phyloP scores from a whole-genome alignment of 768 basidiomycete genomes.

The Auriscalpium vulgare region DNA sequence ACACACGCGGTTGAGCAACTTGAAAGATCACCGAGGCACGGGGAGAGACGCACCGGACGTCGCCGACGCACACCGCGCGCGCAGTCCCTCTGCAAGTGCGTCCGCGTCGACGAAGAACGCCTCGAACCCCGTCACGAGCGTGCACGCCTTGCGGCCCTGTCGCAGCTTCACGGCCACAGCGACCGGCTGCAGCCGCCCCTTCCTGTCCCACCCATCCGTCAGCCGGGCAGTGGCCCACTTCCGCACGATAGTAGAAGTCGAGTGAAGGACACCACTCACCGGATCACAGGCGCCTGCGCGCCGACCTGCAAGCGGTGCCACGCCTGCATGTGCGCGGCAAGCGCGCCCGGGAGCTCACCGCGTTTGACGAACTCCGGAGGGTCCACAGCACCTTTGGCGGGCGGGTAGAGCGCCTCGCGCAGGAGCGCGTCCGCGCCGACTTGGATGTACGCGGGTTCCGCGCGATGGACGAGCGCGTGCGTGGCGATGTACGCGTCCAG shows the following conservation, averaged over 20 bases:
- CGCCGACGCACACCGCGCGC: constrained; percentile 68
- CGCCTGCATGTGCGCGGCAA: constrained; percentile 62
- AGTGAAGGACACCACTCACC: constrained; percentile 33
- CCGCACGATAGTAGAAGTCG: no score
- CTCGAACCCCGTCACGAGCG: constrained; percentile 74
- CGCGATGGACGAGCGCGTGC: constrained; percentile 54
- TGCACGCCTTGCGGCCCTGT: constrained; percentile 73
- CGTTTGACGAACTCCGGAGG: constrained; percentile 51
- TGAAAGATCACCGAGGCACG: not conserved
- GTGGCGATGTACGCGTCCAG: constrained; percentile 57
- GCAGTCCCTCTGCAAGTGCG: constrained; percentile 70
- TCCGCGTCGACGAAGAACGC: constrained; percentile 63
- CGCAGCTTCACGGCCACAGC: constrained; percentile 61
- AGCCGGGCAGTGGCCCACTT: no score
- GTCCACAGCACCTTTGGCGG: constrained; percentile 12
- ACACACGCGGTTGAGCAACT: not conserved
- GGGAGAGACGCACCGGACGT: constrained; percentile 51
- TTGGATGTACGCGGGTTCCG: constrained; percentile 64
- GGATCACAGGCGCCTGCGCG: constrained; percentile 47
- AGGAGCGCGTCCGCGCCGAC: constrained; percentile 39
- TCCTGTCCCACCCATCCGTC: constrained; percentile 35
- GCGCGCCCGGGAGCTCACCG: constrained; percentile 48
- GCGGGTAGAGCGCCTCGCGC: constrained; percentile 22
- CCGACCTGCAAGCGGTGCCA: constrained; percentile 61
- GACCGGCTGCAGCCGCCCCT: constrained; percentile 68